These are phyloP conservation scores for Boletus albobrunnescens DNA, from an alignment of 1,284 basidiomycete species.

Conservation along the genomic window DNA sequence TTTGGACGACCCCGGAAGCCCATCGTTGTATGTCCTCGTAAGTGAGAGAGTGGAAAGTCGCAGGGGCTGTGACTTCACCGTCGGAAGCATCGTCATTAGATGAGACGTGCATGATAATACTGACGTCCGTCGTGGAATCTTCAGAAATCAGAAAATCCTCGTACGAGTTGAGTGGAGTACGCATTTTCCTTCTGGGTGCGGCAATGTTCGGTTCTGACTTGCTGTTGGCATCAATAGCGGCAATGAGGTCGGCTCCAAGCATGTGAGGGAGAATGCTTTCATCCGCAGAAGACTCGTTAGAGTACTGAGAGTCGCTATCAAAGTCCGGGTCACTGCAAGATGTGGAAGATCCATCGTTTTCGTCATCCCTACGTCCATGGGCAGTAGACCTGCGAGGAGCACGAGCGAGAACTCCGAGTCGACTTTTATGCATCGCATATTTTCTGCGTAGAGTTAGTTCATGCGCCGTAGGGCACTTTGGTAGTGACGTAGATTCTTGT, in stretches of 20 bases:
- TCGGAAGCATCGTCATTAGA: constrained; percentile 11
- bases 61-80: constrained; percentile 9
- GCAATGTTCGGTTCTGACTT: constrained; percentile 23
- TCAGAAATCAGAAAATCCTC: constrained; percentile 17
- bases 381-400: constrained; percentile 17
- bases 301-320: constrained; percentile 20
- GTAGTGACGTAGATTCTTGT: background rate
- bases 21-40: constrained; percentile 27
- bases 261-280: constrained; percentile 25
- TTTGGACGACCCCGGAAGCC: constrained; percentile 27
- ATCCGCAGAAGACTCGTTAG: constrained; percentile 21
- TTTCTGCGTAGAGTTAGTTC: background rate
- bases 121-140: constrained; percentile 20
- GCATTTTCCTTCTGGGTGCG: background rate
- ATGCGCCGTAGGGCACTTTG: background rate
- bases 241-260: constrained; percentile 28
- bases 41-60: constrained; percentile 15
- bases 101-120: constrained; percentile 24
- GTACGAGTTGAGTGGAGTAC: background rate
- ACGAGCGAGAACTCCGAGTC: constrained; percentile 21
- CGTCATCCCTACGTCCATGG: background rate
- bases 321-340: constrained; percentile 20
- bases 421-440: background rate
- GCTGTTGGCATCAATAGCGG: constrained; percentile 29
- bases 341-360: constrained; percentile 6